A percentile compares a stretch with the other conserved stretches of the same genome.
These are phyloP conservation scores for Kodamaea fungicola DNA, from an alignment of 1,139 yeast genomes.

Conservation along the genomic window DNA sequence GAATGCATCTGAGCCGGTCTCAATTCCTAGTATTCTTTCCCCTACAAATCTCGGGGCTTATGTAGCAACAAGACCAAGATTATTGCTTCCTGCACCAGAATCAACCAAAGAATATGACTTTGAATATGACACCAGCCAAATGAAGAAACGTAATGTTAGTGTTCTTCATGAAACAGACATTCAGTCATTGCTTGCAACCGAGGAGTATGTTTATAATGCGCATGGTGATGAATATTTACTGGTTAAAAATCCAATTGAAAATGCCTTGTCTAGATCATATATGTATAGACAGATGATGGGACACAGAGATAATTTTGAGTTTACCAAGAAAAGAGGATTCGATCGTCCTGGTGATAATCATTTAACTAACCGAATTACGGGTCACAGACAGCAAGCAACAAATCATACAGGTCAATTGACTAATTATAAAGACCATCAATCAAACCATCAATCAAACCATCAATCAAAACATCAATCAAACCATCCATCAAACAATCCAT, in stretches of 20 bases:
- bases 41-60: slow-evolving; percentile 42
- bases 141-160: slow-evolving; percentile 12
- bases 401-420: too few species aligned
- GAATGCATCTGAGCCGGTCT: slow-evolving; percentile 4
- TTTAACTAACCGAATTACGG: too few species aligned
- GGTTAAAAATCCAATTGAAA: slow-evolving; percentile 5
- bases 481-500: too few species aligned
- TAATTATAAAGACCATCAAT: too few species aligned
- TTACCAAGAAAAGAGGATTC: too few species aligned
- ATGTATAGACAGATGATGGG: slow-evolving; percentile 10
- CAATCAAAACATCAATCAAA: too few species aligned
- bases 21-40: slow-evolving; percentile 18
- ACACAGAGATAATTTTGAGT: too few species aligned
- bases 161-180: slow-evolving; percentile 5
- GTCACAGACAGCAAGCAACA: too few species aligned
- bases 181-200: slow-evolving; percentile 13
- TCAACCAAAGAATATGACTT: slow-evolving; percentile 14
- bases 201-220: slow-evolving; percentile 23
- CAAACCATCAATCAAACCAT: too few species aligned
- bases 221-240: slow-evolving; percentile 17
- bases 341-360: too few species aligned
- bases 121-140: slow-evolving; percentile 20
- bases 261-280: slow-evolving; percentile 12
- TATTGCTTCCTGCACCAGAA: slow-evolving; percentile 21
- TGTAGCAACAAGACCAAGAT: slow-evolving; percentile 28